These are phyloP conservation scores for Capsicum baccatum DNA, from an alignment of 257 asterid species.

Conservation along the genomic window DNA sequence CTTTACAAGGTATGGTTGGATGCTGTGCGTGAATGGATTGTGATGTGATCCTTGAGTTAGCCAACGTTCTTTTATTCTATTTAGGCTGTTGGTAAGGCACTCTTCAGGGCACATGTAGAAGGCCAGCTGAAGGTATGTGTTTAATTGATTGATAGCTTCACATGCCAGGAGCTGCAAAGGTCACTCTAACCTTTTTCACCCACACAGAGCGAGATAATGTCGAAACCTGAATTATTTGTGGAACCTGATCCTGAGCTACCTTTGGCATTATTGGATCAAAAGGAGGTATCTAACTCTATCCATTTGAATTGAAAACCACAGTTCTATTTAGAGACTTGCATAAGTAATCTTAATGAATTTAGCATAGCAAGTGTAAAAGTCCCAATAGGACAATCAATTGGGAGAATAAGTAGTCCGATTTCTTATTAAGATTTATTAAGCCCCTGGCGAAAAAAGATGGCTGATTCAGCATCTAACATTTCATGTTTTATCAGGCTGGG, in stretches of 20 bases:
- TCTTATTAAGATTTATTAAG: not conserved
- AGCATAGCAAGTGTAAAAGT: slow-evolving; percentile 18
- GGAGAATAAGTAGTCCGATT: slow-evolving; percentile 9
- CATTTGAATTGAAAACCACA: not conserved
- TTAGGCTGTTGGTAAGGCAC: slow-evolving; percentile 96
- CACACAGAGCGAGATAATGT: slow-evolving; percentile 84
- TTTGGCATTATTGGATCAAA: slow-evolving; percentile 86
- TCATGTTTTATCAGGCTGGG: slow-evolving; percentile 69
- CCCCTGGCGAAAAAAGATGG: not conserved
- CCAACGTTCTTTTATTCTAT: slow-evolving; percentile 40
- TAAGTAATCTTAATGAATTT: not conserved
- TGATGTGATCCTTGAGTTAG: slow-evolving; percentile 30
- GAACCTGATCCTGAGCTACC: slow-evolving; percentile 97
- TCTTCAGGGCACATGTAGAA: slow-evolving; percentile 94
- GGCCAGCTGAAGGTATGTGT: slow-evolving; percentile 83
- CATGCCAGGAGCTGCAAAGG: slow-evolving; percentile 34
- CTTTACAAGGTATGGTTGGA: slow-evolving; percentile 76
- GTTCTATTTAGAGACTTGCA: not conserved
- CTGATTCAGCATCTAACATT: slow-evolving; percentile 19
- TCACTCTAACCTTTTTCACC: slow-evolving; percentile 38
- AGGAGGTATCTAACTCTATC: slow-evolving; percentile 57
- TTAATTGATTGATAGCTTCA: slow-evolving; percentile 33
- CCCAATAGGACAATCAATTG: not conserved
- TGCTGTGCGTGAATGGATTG: slow-evolving; percentile 33
- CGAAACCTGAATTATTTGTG: slow-evolving; percentile 87